Conservation (phyloP, 2,329 filamentous ascomycete genomes). For the Alternaria brassicicola region DNA sequence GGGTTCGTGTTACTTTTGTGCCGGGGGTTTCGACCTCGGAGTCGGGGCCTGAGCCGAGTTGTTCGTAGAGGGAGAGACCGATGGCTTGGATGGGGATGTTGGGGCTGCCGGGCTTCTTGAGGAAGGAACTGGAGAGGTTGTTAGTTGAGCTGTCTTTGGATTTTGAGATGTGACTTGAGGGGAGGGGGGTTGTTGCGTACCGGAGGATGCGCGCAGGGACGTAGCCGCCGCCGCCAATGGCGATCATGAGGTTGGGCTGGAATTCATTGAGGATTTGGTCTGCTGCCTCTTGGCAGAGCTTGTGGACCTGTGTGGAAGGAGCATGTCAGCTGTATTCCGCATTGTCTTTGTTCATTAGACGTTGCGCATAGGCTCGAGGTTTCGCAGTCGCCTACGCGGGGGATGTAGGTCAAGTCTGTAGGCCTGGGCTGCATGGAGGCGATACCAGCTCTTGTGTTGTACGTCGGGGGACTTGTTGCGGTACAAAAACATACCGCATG, state of each 20-base stretch:
- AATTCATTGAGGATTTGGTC: slow-evolving; percentile 81
- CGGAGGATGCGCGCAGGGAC: slow-evolving; percentile 95
- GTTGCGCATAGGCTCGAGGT: not conserved
- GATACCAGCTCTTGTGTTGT: not conserved
- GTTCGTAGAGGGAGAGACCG: slow-evolving; percentile 94
- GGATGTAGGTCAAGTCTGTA: not conserved
- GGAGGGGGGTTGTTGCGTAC: too few relatives aligned
- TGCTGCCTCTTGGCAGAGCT: slow-evolving; percentile 89
- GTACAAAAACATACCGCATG: slow-evolving; percentile 12
- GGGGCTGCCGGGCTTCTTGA: slow-evolving; percentile 82
- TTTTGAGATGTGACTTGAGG: too few relatives aligned
- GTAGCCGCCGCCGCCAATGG: slow-evolving; percentile 96
- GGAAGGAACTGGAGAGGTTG: slow-evolving; percentile 70
- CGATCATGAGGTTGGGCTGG: slow-evolving; percentile 95
- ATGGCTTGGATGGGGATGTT: slow-evolving; percentile 99
- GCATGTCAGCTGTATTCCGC: slow-evolving; percentile 13
- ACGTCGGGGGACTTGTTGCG: not conserved
- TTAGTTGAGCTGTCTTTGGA: not conserved
- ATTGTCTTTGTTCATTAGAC: not conserved
- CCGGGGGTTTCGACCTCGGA: slow-evolving; percentile 76
- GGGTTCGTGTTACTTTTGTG: slow-evolving; percentile 94
- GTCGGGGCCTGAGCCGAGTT: slow-evolving; percentile 66
- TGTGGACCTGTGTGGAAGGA: slow-evolving; percentile 75
- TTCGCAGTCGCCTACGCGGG: not conserved
- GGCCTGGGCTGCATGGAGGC: not conserved